These are phyloP conservation scores for Talaromyces atroroseus DNA, from an alignment of 2,329 filamentous ascomycete genomes.

Conservation along the genomic window DNA sequence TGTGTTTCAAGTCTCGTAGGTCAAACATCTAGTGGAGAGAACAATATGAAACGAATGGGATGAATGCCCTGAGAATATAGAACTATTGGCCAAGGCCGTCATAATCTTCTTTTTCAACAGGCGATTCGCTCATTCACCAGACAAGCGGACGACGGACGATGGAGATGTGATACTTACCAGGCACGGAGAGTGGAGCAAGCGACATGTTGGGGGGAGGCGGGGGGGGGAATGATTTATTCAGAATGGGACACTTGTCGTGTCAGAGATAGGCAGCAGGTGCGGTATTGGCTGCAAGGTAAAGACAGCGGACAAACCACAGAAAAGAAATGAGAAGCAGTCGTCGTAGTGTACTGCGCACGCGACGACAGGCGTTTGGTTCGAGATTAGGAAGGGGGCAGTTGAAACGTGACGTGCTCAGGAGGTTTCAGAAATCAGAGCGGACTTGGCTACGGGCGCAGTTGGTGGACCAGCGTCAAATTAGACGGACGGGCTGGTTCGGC, in stretches of 20 bases:
- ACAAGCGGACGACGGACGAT: slow-evolving; percentile 1
- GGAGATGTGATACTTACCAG: slow-evolving; percentile 19
- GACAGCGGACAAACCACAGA: background rate
- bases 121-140: slow-evolving; percentile 7
- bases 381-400: slow-evolving; percentile 7
- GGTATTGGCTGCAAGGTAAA: background rate
- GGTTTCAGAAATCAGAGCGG: slow-evolving; percentile 7
- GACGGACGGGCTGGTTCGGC: background rate
- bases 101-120: background rate
- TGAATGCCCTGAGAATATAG: slow-evolving; percentile 2
- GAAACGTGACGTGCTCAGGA: slow-evolving; percentile 9
- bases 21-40: slow-evolving; percentile 9
- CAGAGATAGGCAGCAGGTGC: slow-evolving; percentile 5
- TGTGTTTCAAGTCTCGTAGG: background rate
- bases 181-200: slow-evolving; percentile 21
- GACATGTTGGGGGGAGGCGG: slow-evolving; percentile 18
- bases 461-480: background rate
- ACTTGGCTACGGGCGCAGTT: background rate
- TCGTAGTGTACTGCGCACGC: too few species aligned
- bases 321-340: background rate
- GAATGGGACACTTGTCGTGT: slow-evolving; percentile 7
- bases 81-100: background rate
- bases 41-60: background rate
- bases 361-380: slow-evolving; percentile 4
- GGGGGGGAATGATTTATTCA: slow-evolving; percentile 11